These are phyloP conservation scores for Mortierella claussenii DNA, from an alignment of 192 early-diverging fungal genomes.

Conservation along the genomic window DNA sequence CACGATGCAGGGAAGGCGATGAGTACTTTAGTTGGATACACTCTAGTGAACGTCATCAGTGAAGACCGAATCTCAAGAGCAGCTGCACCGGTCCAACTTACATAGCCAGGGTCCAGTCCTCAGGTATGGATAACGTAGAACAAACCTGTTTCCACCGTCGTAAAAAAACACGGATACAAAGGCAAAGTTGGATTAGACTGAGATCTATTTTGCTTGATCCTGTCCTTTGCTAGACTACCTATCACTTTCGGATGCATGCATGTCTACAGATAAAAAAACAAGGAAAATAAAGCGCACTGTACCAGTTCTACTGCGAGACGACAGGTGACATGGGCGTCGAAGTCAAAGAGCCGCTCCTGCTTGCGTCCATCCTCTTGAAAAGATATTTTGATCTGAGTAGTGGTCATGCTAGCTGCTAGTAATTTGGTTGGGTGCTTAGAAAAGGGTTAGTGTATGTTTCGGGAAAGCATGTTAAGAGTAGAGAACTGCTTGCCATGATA, in stretches of 20 bases:
- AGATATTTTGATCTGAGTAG: conserved; percentile 25
- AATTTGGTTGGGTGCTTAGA: not conserved
- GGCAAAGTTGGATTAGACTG: not conserved
- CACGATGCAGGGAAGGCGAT: no score
- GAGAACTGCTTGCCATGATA: no score
- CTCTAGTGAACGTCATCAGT: no score
- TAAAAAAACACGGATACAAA: not conserved
- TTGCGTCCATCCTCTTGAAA: conserved; percentile 34
- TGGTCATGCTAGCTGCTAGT: conserved; percentile 11
- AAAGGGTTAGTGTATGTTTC: not conserved
- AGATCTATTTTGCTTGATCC: no score
- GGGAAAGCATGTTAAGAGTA: not conserved
- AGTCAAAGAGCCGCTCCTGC: conserved; percentile 31
- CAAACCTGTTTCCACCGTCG: conserved; percentile 21
- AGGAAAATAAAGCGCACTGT: no score
- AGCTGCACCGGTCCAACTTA: no score
- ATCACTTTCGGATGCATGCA: no score
- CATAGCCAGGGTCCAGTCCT: conserved; percentile 45
- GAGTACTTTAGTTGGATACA: no score
- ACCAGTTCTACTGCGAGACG: conserved; percentile 41
- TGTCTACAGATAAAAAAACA: no score
- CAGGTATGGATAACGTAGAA: conserved; percentile 18
- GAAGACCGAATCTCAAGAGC: no score
- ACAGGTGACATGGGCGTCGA: conserved; percentile 19
- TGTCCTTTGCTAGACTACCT: no score